Evolutionary conservation across 371 early-diverging fungal species (phyloP).

Genomic region (Massospora cicadina): DNA sequence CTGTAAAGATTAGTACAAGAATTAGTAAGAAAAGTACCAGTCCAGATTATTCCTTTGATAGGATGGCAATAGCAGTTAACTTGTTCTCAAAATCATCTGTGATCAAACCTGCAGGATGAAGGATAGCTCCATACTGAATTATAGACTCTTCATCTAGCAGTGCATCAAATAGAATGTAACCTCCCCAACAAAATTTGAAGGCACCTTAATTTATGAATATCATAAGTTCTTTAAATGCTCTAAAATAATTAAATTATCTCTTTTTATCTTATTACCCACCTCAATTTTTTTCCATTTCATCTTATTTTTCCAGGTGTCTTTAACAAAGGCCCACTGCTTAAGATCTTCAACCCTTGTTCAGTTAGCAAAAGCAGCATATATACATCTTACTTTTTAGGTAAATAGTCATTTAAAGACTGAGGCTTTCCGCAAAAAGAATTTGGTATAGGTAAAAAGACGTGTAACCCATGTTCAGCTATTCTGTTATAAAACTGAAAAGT

Average conservation of each 20-base stretch:
- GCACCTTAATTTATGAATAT: slow-evolving; percentile 1
- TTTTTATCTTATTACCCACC: too few species aligned
- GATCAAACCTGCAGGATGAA: slow-evolving; percentile 40
- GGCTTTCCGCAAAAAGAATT: slow-evolving; percentile 32
- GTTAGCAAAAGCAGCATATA: background rate
- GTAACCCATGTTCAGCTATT: slow-evolving; percentile 31
- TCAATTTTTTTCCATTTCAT: too few species aligned
- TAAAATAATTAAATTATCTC: background rate
- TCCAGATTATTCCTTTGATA: slow-evolving; percentile 41
- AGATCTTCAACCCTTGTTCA: background rate
- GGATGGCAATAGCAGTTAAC: slow-evolving; percentile 35
- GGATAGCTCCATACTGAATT: slow-evolving; percentile 27
- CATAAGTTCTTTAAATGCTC: background rate
- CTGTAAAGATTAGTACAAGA: background rate
- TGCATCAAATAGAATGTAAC: background rate
- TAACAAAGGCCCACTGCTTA: background rate
- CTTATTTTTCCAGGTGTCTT: background rate
- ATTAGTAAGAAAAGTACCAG: slow-evolving; percentile 18
- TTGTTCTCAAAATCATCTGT: slow-evolving; percentile 26
- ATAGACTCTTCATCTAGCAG: slow-evolving; percentile 9
- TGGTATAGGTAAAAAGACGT: slow-evolving; percentile 48
- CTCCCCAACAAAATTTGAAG: slow-evolving; percentile 11
- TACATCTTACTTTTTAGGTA: slow-evolving; percentile 11
- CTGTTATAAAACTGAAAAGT: slow-evolving; percentile 43
- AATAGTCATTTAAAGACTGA: slow-evolving; percentile 13